phyloP scores from a whole-genome alignment of 2,329 filamentous ascomycete genomes.

The Cladosporium halotolerans region DNA sequence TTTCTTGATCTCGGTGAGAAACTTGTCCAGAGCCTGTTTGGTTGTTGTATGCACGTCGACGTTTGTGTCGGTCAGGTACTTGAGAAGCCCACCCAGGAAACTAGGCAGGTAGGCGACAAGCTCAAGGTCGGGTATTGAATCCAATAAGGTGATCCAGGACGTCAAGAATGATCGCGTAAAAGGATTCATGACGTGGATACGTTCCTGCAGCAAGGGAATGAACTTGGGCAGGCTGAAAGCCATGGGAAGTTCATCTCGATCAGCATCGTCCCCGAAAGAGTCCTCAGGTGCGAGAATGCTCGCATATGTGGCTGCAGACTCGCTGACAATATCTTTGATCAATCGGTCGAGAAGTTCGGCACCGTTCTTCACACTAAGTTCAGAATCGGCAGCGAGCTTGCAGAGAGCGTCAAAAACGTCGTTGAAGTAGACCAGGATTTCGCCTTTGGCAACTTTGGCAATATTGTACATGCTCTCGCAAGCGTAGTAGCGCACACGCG shows the following conservation, averaged over 20 bases:
- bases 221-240: conserved; percentile 89
- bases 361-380: conserved; percentile 95
- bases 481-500: conserved; percentile 92
- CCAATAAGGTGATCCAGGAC: conserved; percentile 88
- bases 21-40: conserved; percentile 80
- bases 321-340: conserved; percentile 92
- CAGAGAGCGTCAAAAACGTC: conserved; percentile 95
- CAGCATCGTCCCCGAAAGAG: conserved; percentile 22
- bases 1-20: conserved; percentile 87
- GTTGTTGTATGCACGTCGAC: conserved; percentile 92
- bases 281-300: conserved; percentile 64
- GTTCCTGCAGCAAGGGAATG: conserved; percentile 86
- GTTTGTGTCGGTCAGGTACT: conserved; percentile 87
- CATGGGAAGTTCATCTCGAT: conserved; percentile 57
- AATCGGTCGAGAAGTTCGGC: conserved; percentile 90
- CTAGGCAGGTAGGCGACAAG: conserved; percentile 87
- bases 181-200: conserved; percentile 89
- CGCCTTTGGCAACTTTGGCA: conserved; percentile 96
- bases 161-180: conserved; percentile 94
- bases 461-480: conserved; percentile 99
- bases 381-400: conserved; percentile 93
- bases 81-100: conserved; percentile 82
- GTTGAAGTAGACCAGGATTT: conserved; percentile 96
- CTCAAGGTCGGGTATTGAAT: conserved; percentile 94
- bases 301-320: conserved; percentile 90